Base-by-base conservation (phyloP, 345 rosid genomes). In the Rhizophora mangle region DNA sequence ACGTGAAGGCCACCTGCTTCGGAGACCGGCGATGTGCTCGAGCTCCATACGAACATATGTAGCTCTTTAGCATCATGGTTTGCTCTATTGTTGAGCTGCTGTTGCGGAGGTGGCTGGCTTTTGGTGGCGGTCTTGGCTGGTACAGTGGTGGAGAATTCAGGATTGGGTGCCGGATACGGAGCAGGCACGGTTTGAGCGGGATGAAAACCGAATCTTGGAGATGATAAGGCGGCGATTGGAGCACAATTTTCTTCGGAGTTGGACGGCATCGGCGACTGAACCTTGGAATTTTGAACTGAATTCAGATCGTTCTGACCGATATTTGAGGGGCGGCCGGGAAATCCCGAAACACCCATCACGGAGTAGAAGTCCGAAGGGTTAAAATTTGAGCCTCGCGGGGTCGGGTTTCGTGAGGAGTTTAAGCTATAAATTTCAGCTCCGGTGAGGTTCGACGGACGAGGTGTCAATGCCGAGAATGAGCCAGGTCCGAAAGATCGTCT, bases 111-210 rank as follows among this genome's bases (percentile, higher is more conserved):
- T 16, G 55, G 74, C 31, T 52, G 74, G 32, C 34, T 81, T 46
- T 64, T 83, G 53, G 73, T 84, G 15, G 72, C 74, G 54, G 67
- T 72, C 72, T 79, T 83, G 0, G 87, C 6, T 10, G 62, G 4
- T 21, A 75, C 49, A 1, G 84, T 52, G 1, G 89, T 71, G 0
- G 96, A 74, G 21, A 91, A 86, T 67, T 91, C 97, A 5, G 97
- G 95, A 68, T 85, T 89, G n/a, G 97, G 98, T 20, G 89, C 88
- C 6, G 98, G 98, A 75, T 93, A 89, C 0, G 95, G 79, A 2
- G 89, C 74, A 16, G 89, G 92, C 4, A 70, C 88, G 0, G 88
- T 80, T 36, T 86, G 80, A 3, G 87, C 83, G 0, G 96, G 89
- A 67, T 88, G 81, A 77, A 87, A 86, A 20, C 98, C 97, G 65